Evolutionary conservation across 768 basidiomycete genomes (phyloP), one percentile per base, ranked within the genome.

Genomic region (Mycena epipterygia): DNA sequence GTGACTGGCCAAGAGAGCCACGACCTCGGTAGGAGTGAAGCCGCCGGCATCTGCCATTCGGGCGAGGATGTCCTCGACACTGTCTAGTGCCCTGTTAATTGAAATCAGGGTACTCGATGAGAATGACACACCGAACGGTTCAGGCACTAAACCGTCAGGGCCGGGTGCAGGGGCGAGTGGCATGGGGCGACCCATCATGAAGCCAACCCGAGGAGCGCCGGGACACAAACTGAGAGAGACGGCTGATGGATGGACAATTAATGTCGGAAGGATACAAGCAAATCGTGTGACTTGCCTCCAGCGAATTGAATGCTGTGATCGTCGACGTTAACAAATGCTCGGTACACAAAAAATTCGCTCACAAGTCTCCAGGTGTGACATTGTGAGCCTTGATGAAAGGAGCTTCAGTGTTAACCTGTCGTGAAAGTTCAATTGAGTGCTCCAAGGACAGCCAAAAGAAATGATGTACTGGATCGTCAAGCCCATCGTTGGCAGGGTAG

Each of bases 341-440:
- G n/a, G 8, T 46, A 9, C 21, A 2, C 27, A 12, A 44, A 41
- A 25, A 30, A 58, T 25, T 25, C 41, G 19, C 61, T 72, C 21
- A 80, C 79, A 81, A 77, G 67, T 81, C 81, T 30, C 79, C 80
- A 7, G 73, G 63, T 2, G 76, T 74, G 32, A 80, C 72, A 39
- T 74, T 75, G 53, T 76, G 74, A 14, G 59, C 67, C 44, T 53
- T 46, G 49, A 77, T 63, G 74, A 80, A 75, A 2, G 73, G 77
- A 33, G 52, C 37, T 65, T 81, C 67, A 2, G 61, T 66, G 16
- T 66, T 63, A 42, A 78, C 71, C 49, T 68, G 42, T 44, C 56
- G n/a, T 52, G 21, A 32, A 44, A n/a, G 7, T 29, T 32, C 0
- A 32, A 32, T 21, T 41, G 30, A 48, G 30, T 25, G 76, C 70